phyloP scores from a whole-genome alignment of 345 rosid species.

The Ailanthus altissimus region DNA sequence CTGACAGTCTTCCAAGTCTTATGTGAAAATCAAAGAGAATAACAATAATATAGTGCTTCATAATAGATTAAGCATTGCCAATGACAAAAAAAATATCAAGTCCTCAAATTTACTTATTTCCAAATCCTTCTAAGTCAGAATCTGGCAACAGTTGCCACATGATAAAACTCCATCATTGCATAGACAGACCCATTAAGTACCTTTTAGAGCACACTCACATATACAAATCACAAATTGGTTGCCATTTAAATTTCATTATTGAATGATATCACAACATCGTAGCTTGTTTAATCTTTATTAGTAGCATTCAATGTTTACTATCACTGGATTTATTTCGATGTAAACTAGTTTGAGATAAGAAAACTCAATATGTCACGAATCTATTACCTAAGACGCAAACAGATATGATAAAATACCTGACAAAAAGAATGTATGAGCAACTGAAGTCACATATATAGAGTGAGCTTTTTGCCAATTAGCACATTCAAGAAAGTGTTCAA shows the following conservation, averaged over 20 bases:
- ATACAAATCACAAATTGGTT: background rate
- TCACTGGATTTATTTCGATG: background rate
- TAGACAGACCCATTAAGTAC: background rate
- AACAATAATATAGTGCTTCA: background rate
- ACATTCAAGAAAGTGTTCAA: conserved; percentile 83
- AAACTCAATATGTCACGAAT: conserved; percentile 12
- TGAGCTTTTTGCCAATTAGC: conserved; percentile 92
- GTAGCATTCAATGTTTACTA: background rate
- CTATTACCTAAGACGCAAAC: conserved; percentile 1
- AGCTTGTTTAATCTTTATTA: background rate
- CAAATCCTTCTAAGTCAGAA: background rate
- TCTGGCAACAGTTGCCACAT: background rate
- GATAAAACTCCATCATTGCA: background rate
- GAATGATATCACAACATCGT: background rate
- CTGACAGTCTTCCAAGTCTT: background rate
- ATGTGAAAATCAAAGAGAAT: background rate
- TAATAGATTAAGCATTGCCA: background rate
- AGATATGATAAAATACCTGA: conserved; percentile 55
- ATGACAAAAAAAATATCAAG: background rate
- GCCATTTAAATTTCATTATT: background rate
- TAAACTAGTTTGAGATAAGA: conserved; percentile 12
- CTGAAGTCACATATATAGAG: conserved; percentile 72
- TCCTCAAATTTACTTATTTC: background rate
- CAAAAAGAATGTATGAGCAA: conserved; percentile 68
- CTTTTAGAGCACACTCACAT: background rate